Conservation (phyloP, 345 rosid species). For the Turnera subulata region DNA sequence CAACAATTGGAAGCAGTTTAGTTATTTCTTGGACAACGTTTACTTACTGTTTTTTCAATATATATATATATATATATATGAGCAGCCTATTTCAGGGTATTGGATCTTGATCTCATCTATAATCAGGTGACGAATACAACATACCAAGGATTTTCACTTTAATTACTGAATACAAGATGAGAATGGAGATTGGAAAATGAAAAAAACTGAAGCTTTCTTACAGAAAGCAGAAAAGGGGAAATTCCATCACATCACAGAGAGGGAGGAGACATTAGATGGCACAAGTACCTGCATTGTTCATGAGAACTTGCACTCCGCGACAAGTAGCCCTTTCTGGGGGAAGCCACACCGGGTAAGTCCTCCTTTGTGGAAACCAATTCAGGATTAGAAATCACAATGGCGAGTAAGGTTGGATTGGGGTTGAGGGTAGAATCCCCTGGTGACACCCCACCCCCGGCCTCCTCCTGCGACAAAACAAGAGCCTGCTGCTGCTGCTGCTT, state of each 20-base stretch:
- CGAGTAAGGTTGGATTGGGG: slow-evolving; percentile 20
- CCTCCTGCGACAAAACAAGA: slow-evolving; percentile 4
- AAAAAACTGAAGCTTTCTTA: no score
- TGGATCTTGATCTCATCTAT: no score
- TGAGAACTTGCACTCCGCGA: slow-evolving; percentile 54
- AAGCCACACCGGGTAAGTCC: slow-evolving; percentile 20
- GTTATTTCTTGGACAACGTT: not conserved
- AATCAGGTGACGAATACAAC: no score
- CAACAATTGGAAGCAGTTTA: slow-evolving; percentile 7
- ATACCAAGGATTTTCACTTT: no score
- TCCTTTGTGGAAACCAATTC: slow-evolving; percentile 31
- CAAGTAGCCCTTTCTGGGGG: slow-evolving; percentile 49
- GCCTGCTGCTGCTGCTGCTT: slow-evolving; percentile 36
- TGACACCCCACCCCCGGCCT: slow-evolving; percentile 12
- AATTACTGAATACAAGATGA: no score
- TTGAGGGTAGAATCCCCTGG: slow-evolving; percentile 17
- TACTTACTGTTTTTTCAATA: not conserved
- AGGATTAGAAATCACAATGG: slow-evolving; percentile 46
- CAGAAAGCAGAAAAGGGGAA: not conserved
- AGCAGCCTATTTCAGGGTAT: no score
- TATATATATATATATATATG: no score
- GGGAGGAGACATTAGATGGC: not conserved
- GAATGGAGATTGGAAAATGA: no score
- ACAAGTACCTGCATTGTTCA: slow-evolving; percentile 70
- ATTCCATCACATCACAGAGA: no score